phyloP scores from a whole-genome alignment of 139 green algal species.

The Micractinium sp. region DNA sequence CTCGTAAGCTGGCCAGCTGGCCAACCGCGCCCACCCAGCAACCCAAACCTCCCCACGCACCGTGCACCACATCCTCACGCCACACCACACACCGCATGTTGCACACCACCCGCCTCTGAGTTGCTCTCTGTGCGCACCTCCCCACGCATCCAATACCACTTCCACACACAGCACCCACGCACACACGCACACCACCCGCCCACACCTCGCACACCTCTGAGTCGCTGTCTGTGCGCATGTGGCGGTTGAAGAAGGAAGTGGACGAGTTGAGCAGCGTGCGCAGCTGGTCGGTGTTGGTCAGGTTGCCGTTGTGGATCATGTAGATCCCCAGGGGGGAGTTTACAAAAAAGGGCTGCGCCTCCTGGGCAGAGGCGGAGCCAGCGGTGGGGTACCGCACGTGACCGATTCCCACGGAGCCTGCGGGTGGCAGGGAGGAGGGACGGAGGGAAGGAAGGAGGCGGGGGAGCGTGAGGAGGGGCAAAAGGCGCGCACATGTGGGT shows the following conservation, averaged over 20 bases:
- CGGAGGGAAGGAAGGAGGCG: background rate
- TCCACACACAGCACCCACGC: background rate
- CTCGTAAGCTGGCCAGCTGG: too few relatives aligned
- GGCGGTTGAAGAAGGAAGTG: constrained; percentile 88
- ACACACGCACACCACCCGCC: background rate
- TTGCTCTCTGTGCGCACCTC: background rate
- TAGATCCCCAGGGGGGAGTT: constrained; percentile 97
- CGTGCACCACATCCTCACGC: too few relatives aligned
- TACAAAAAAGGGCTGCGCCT: constrained; percentile 99
- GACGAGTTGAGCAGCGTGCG: constrained; percentile 69
- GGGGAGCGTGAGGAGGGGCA: background rate
- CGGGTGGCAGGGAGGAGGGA: background rate
- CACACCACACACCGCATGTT: too few relatives aligned
- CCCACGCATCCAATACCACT: background rate
- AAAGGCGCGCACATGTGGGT: too few relatives aligned
- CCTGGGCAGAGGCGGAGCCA: constrained; percentile 83
- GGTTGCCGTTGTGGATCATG: constrained; percentile 99
- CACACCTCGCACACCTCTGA: constrained; percentile 69
- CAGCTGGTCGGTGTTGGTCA: constrained; percentile 96
- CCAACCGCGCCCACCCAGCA: too few relatives aligned
- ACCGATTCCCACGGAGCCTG: constrained; percentile 71
- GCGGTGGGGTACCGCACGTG: constrained; percentile 98
- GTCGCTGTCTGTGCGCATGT: constrained; percentile 91
- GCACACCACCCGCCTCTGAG: too few relatives aligned
- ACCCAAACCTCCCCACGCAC: too few relatives aligned